phyloP scores from a whole-genome alignment of 2,329 filamentous ascomycete genomes.

The Calonectria pseudoreteaudii region DNA sequence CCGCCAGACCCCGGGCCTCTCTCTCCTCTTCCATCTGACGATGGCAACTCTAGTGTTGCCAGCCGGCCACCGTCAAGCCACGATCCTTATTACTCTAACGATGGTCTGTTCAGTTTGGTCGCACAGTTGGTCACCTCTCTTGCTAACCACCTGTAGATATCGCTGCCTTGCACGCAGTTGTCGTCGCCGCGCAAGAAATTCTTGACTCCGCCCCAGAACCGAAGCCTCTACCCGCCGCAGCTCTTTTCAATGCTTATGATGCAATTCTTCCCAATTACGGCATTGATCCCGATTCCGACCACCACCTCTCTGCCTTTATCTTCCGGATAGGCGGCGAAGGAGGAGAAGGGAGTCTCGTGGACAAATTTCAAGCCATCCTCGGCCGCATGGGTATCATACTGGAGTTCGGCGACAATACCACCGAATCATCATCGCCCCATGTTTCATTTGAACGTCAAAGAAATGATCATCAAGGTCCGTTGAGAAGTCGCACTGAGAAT shows the following conservation, averaged over 20 bases:
- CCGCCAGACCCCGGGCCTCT: slow-evolving; percentile 35
- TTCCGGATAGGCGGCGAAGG: slow-evolving; percentile 80
- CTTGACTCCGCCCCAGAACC: slow-evolving; percentile 67
- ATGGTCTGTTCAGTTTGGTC: slow-evolving; percentile 58
- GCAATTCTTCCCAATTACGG: slow-evolving; percentile 77
- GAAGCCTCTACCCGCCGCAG: slow-evolving; percentile 77
- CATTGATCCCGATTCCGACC: slow-evolving; percentile 78
- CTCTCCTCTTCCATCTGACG: slow-evolving; percentile 39
- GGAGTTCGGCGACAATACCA: slow-evolving; percentile 63
- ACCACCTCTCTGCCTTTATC: slow-evolving; percentile 80
- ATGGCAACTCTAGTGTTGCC: slow-evolving; percentile 43
- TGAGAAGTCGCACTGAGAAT: slow-evolving; percentile 16
- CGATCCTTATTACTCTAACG: slow-evolving; percentile 67
- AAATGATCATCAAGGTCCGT: slow-evolving; percentile 9
- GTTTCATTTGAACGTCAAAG: slow-evolving; percentile 35
- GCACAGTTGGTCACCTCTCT: not conserved
- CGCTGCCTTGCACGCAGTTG: slow-evolving; percentile 80
- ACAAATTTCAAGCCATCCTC: slow-evolving; percentile 78
- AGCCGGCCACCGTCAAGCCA: slow-evolving; percentile 44
- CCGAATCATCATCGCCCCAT: slow-evolving; percentile 42
- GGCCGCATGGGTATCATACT: slow-evolving; percentile 78
- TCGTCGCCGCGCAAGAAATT: slow-evolving; percentile 76
- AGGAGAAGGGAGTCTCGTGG: slow-evolving; percentile 68
- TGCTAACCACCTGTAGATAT: slow-evolving; percentile 72
- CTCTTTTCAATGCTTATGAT: slow-evolving; percentile 86